A percentile compares a stretch with the other conserved stretches of the same genome.
Conservation (phyloP, 371 early-diverging fungal species). For the Batkoa obscura region DNA sequence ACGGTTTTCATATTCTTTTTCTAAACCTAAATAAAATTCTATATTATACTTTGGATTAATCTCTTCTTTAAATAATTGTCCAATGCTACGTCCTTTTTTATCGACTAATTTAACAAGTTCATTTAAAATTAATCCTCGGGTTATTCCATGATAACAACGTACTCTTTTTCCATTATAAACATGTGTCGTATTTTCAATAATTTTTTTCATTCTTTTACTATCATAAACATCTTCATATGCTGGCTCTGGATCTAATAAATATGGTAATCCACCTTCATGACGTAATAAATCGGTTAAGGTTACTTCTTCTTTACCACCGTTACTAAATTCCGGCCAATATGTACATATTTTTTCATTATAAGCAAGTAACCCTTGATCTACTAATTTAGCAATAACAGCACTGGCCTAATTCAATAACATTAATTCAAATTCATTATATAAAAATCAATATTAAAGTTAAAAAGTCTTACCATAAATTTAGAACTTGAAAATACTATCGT, state of each 20-base stretch:
- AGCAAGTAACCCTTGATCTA: constrained; percentile 29
- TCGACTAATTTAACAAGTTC: constrained; percentile 41
- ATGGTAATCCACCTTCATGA: constrained; percentile 1
- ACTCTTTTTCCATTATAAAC: constrained; percentile 26
- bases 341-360: constrained; percentile 28
- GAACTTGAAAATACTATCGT: constrained; percentile 44
- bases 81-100: constrained; percentile 27
- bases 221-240: neutral
- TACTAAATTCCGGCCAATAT: neutral
- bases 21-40: constrained; percentile 22
- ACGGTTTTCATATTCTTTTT: neutral
- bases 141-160: constrained; percentile 39
- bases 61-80: constrained; percentile 29
- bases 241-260: neutral
- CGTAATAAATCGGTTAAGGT: neutral
- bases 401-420: neutral
- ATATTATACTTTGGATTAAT: constrained; percentile 18
- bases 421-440: neutral
- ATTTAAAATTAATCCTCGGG: constrained; percentile 51
- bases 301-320: neutral
- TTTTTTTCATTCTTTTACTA: neutral
- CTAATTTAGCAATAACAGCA: constrained; percentile 32
- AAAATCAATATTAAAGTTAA: neutral
- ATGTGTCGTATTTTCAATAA: constrained; percentile 35
- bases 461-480: constrained; percentile 19